These are phyloP conservation scores for Lentithecium fluviatile DNA, from an alignment of 495 filamentous ascomycete genomes.

Conservation along the genomic window DNA sequence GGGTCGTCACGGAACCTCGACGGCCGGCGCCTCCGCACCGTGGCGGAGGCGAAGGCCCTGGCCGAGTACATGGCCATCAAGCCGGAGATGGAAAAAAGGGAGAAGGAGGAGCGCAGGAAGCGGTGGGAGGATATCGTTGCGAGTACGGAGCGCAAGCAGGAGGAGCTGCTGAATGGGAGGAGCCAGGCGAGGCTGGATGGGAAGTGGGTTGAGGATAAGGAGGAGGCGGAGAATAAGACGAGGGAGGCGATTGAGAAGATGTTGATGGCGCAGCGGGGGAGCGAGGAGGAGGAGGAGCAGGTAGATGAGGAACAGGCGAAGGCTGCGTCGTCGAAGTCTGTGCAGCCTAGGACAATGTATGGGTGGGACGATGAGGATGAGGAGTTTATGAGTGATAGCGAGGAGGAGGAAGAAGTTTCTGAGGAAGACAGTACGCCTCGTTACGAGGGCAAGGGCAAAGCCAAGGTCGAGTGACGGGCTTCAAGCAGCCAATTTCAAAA, in stretches of 20 bases:
- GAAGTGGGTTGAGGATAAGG: conserved; percentile 91
- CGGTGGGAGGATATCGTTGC: conserved; percentile 85
- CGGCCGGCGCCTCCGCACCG: conserved; percentile 82
- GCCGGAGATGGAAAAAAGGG: conserved; percentile 91
- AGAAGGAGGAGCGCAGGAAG: conserved; percentile 77
- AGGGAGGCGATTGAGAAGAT: conserved; percentile 71
- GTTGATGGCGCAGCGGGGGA: conserved; percentile 20
- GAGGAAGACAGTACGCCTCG: conserved; percentile 16
- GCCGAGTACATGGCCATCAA: conserved; percentile 94
- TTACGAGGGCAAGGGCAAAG: conserved; percentile 34
- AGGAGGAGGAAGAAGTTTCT: conserved; percentile 29
- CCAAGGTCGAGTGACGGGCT: conserved; percentile 16
- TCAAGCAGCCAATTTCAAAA: not conserved
- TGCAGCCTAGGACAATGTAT: conserved; percentile 23
- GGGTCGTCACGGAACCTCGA: conserved; percentile 91
- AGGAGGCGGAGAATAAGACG: conserved; percentile 77
- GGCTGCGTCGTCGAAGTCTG: conserved; percentile 18
- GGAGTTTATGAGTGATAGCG: conserved; percentile 36
- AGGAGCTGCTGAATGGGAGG: conserved; percentile 67
- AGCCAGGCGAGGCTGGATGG: conserved; percentile 69
- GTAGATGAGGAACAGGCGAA: conserved; percentile 9
- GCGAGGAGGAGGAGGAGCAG: conserved; percentile 20
- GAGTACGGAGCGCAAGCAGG: conserved; percentile 72
- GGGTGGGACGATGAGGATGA: conserved; percentile 41
- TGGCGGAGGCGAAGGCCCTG: conserved; percentile 90